phyloP scores from a whole-genome alignment of 139 green algal species.

The Chlamydomonas incerta region DNA sequence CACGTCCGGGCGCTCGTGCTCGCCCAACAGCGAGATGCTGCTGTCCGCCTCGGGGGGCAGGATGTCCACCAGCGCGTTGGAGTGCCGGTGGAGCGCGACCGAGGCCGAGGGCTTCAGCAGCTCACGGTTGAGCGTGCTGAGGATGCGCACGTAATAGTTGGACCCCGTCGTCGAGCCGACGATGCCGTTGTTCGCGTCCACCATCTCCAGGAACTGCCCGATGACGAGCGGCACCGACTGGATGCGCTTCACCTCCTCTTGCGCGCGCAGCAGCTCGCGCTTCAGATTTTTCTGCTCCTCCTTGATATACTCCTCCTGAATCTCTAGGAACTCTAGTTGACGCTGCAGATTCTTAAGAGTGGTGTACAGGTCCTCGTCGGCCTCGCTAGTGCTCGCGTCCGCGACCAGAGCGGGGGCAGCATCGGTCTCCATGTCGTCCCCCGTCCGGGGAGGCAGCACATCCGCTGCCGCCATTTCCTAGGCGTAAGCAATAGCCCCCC shows the following conservation, averaged over 20 bases:
- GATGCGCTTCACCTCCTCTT: conserved; percentile 99
- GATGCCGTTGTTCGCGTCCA: conserved; percentile 95
- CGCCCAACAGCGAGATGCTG: conserved; percentile 93
- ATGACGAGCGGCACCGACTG: conserved; percentile 98
- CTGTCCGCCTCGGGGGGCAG: conserved; percentile 98
- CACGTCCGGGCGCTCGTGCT: conserved; percentile 95
- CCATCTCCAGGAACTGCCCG: conserved; percentile 99
- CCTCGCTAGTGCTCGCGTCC: background rate
- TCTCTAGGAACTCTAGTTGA: conserved; percentile 98
- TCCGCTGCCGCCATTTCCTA: conserved; percentile 35
- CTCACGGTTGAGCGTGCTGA: conserved; percentile 97
- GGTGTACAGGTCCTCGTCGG: conserved; percentile 86
- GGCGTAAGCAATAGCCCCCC: too few species aligned
- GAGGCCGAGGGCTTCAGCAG: conserved; percentile 95
- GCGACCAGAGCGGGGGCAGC: background rate
- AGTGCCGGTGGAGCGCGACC: conserved; percentile 97
- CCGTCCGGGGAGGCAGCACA: conserved; percentile 5
- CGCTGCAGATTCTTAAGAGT: conserved; percentile 93
- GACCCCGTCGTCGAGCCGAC: conserved; percentile 95
- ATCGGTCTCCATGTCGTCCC: conserved; percentile 54
- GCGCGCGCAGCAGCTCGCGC: conserved; percentile 95
- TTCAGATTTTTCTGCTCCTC: conserved; percentile 99
- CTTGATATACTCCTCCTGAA: conserved; percentile 99
- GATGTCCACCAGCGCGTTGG: conserved; percentile 98
- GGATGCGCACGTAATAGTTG: conserved; percentile 96